A percentile compares a stretch with the other conserved stretches of the same genome.
phyloP scores from a whole-genome alignment of 495 filamentous ascomycete species.

The Geopyxis carbonaria region DNA sequence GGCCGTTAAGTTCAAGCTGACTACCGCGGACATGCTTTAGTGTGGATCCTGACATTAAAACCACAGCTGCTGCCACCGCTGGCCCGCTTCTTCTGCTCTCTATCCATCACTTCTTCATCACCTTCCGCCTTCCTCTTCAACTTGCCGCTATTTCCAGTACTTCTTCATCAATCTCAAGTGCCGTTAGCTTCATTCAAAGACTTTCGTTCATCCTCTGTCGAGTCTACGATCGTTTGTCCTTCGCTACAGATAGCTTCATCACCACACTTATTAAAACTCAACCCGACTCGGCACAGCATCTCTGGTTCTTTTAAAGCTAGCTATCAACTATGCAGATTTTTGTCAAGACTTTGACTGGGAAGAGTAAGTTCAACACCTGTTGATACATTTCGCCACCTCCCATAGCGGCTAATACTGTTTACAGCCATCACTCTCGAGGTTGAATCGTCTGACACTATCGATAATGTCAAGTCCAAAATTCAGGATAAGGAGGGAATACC shows the following conservation, averaged over 20 bases:
- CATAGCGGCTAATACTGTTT: not conserved
- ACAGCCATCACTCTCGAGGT: slow-evolving; percentile 92
- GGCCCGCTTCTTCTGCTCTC: not conserved
- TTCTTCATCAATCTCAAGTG: not conserved
- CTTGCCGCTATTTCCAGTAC: too few species aligned
- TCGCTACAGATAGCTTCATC: not conserved
- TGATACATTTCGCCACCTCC: not conserved
- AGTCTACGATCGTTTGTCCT: not conserved
- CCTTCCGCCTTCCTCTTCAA: not conserved
- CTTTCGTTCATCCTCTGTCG: not conserved
- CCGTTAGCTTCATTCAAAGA: not conserved
- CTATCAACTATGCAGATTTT: slow-evolving; percentile 73
- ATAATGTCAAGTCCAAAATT: slow-evolving; percentile 94
- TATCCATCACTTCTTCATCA: not conserved
- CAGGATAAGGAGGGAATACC: slow-evolving; percentile 91
- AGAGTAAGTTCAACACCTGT: slow-evolving; percentile 16
- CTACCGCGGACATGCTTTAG: too few species aligned
- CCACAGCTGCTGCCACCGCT: too few species aligned
- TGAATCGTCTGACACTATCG: slow-evolving; percentile 97
- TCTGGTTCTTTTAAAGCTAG: not conserved
- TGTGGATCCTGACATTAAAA: too few species aligned
- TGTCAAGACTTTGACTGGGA: slow-evolving; percentile 57
- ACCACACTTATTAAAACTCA: not conserved
- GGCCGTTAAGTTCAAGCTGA: too few species aligned
- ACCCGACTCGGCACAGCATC: not conserved